These are phyloP conservation scores for Quercus dentata DNA, from an alignment of 306 rosid genomes.

Conservation along the genomic window DNA sequence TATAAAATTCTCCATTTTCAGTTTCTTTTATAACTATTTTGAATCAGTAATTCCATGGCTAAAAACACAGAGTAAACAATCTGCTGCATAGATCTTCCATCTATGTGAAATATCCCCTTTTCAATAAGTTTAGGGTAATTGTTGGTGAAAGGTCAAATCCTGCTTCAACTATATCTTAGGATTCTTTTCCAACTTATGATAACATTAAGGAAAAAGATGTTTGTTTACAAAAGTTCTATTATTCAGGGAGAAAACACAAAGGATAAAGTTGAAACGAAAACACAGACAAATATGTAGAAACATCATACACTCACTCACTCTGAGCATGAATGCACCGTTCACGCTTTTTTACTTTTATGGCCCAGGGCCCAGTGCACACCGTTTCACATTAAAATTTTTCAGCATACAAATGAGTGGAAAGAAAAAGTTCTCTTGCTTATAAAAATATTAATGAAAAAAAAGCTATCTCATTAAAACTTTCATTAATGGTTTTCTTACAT, in stretches of 20 bases:
- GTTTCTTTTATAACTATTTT: no score
- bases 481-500: no score
- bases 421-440: no score
- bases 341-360: neutral
- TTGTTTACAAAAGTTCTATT: no score
- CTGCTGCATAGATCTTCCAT: neutral
- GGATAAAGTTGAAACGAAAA: neutral
- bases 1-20: no score
- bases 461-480: no score
- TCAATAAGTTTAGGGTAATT: constrained; percentile 5
- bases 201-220: neutral
- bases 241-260: no score
- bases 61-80: no score
- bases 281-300: neutral
- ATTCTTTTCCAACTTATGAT: constrained; percentile 39
- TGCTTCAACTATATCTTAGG: constrained; percentile 40
- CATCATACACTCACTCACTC: neutral
- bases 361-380: neutral
- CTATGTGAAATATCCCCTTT: neutral
- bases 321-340: neutral
- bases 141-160: constrained; percentile 52
- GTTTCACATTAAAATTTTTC: neutral
- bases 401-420: neutral
- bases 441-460: no score
- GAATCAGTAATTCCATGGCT: no score